Base-by-base conservation (phyloP, 345 rosid genomes). In the Kandelia obovata region DNA sequence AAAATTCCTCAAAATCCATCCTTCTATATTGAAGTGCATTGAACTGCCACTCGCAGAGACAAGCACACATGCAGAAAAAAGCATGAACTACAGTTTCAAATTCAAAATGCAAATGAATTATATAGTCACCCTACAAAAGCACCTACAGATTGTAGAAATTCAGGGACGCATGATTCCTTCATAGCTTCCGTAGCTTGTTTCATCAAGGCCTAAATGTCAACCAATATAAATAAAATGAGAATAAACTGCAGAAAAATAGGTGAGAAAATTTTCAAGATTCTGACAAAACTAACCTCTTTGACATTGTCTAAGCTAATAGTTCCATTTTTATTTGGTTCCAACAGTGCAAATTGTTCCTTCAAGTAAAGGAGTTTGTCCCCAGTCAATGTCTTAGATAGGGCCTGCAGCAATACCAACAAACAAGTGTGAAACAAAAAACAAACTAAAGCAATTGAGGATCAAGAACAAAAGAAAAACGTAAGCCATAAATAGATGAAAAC, bases 1-100 rank as follows among this genome's bases (percentile, higher is more conserved):
- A 96, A 75, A 92, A 96, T 80, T 96, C 99, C 80, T 88, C 96
- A 46, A 96, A 96, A 62, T 81, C 95, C 99, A 96, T 89, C 70
- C 86, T 84, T 83, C 91, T 89, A 83, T 89, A 86, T 68, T 86
- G 92, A 63, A 96, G 98, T 66, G 91, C 84, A 78, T 82, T 89
- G 58, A 96, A 83, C 99, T 96, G 87, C 39, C 59, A 73, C 16
- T 16, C 17, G 15, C 61, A 60, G 59, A 25, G 10, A 56, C 49
- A 43, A 43, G 49, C 17, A 43, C 13, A 15, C 0, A 43, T 4
- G 1, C 19, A 43, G 47, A 39, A 39, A 39, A 43, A 43, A 11
- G 49, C 19, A 11, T 15, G 5, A 43, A 43, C 4, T 15, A 43
- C 16, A 43, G 17, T 43, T 43, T 5, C 49, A 43, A 43, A 43